Evolutionary conservation across 78 protist species (phyloP).

Genomic region (Isochrysis galbana): DNA sequence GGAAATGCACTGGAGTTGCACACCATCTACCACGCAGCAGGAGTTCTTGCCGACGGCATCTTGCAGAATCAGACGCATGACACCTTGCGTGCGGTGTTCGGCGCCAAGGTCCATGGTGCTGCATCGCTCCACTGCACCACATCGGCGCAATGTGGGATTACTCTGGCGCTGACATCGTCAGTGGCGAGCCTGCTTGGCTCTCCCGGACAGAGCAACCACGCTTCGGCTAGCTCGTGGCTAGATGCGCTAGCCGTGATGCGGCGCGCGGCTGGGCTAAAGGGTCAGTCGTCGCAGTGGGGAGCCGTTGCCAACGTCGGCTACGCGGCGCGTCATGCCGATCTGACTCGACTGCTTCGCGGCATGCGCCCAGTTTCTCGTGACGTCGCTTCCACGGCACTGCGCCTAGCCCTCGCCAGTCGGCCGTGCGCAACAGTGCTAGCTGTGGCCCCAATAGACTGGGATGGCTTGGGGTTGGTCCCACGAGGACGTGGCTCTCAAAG

Average conservation of each 20-base stretch:
- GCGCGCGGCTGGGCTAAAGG: background rate
- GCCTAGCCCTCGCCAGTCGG: background rate
- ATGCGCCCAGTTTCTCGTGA: background rate
- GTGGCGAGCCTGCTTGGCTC: background rate
- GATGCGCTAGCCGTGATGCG: constrained; percentile 13
- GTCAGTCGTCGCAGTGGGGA: background rate
- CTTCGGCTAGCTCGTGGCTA: constrained; percentile 43
- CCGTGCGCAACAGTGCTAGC: background rate
- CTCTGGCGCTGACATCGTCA: background rate
- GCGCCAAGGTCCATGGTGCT: background rate
- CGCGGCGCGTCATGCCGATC: background rate
- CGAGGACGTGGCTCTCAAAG: too few species aligned
- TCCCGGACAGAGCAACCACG: background rate
- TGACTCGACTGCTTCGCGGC: background rate
- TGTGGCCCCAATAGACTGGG: background rate
- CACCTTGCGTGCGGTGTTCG: background rate
- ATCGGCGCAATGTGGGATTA: too few species aligned
- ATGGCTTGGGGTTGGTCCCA: background rate
- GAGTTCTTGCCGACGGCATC: background rate
- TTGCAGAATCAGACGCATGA: background rate
- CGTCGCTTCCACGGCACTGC: background rate
- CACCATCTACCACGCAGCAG: background rate
- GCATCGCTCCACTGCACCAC: background rate
- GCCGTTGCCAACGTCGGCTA: background rate
- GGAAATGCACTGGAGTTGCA: too few species aligned